Conservation (phyloP, 73 alveolate species). For the Tetrahymena thermophila region DNA sequence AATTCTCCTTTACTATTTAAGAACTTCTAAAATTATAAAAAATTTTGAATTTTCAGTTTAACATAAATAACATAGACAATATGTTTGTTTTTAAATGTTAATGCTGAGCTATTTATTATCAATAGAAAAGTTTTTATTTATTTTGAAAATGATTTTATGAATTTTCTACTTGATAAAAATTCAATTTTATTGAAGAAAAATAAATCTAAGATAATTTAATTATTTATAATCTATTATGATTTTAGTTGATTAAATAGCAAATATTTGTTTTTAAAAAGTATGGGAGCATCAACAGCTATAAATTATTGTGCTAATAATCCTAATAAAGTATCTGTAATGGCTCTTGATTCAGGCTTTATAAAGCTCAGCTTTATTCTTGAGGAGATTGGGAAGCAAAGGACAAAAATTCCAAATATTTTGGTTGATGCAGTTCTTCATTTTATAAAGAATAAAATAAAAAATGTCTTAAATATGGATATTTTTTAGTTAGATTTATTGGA, state of each 20-base stretch:
- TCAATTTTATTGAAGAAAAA: no score
- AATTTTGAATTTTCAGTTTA: no score
- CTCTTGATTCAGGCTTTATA: neutral
- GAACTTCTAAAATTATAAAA: neutral
- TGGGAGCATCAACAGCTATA: neutral
- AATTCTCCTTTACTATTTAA: conserved; percentile 50
- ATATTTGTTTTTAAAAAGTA: neutral
- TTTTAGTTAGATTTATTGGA: conserved; percentile 41
- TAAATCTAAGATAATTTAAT: neutral
- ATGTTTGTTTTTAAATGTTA: no score
- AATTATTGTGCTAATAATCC: neutral
- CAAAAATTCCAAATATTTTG: conserved; percentile 59
- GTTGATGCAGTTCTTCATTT: conserved; percentile 43
- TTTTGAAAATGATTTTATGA: no score
- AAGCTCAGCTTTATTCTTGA: conserved; percentile 4
- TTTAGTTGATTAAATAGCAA: no score
- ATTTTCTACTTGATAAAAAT: no score
- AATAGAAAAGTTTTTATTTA: no score
- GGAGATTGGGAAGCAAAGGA: conserved; percentile 50
- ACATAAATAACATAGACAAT: no score
- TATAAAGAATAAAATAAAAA: conserved; percentile 31
- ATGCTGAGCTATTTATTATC: no score
- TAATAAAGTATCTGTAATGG: neutral
- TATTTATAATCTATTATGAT: neutral
- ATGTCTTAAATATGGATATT: conserved; percentile 52